Base-by-base conservation (phyloP, 2,329 filamentous ascomycete species). In the Colletotrichum plurivorum region DNA sequence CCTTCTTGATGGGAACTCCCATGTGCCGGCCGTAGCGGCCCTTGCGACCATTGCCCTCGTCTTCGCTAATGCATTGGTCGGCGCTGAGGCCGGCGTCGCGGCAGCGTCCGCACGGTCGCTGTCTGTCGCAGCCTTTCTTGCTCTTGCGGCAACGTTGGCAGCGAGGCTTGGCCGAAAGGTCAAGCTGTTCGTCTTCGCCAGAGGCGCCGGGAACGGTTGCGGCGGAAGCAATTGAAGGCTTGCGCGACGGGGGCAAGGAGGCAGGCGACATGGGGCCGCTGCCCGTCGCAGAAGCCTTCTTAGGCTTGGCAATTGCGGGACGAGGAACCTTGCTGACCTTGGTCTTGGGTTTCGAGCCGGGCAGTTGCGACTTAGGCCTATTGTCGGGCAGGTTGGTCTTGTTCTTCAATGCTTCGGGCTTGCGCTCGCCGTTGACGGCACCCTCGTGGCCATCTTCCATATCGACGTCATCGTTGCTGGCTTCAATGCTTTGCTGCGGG, bases 91-190 rank as follows among this genome's bases (percentile, higher is more conserved):
- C 96, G 51, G 96, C 96, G 82, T 99, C 96, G 79, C 94, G 94
- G 89, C 96, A 99, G 72, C 96, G 90, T 64, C 94, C 94, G 77
- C 96, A 99, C 31, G 96, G 96, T 46, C 96, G 92, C 82, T 98
- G 96, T 67, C 96, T 92, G 83, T 99, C 96, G 78, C 96, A 99
- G 13, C 96, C 96, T 84, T 99, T 99, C 87, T 99, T 99, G 84
- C 95, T 98, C 89, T 99, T 99, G 76, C 96, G 93, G 86, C 96
- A 99, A 67, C 96, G 93, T 80, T 99, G 96, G 85, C 96, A 99
- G 71, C 96, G 94, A 65, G 96, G 96, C 83, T 98, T 98, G 73
- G 93, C 95, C 0, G 95, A 98, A 20, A 98, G 84, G 75, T 99
- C 95, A 3, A 95, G 96, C 56, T 97, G 85, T 66, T 98, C 95